Conservation (phyloP, 2,329 filamentous ascomycete species). For the Xylaria sp. region DNA sequence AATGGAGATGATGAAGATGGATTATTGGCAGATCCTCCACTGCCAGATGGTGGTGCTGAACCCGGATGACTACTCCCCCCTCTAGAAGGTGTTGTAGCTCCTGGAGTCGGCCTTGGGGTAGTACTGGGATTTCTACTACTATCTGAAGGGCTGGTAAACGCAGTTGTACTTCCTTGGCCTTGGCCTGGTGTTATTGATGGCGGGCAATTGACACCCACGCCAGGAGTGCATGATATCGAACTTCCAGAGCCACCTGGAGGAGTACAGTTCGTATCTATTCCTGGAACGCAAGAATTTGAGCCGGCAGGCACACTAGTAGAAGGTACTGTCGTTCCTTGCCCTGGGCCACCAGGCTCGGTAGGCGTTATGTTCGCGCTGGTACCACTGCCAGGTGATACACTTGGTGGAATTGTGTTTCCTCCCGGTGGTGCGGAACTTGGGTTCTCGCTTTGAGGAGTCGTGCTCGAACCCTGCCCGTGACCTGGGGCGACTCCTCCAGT, state of each 20-base stretch:
- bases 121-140: constrained; percentile 17
- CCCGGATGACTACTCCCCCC: constrained; percentile 18
- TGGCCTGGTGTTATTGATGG: constrained; percentile 31
- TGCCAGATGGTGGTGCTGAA: constrained; percentile 23
- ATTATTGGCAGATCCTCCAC: constrained; percentile 20
- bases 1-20: constrained; percentile 35
- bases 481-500: constrained; percentile 35
- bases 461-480: constrained; percentile 27
- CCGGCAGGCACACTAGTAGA: constrained; percentile 23
- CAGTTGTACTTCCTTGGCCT: constrained; percentile 30
- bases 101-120: constrained; percentile 24
- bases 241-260: constrained; percentile 21
- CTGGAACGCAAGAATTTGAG: constrained; percentile 32
- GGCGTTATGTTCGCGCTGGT: constrained; percentile 14
- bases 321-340: constrained; percentile 17
- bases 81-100: constrained; percentile 8
- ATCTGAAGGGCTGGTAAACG: constrained; percentile 20
- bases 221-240: constrained; percentile 32
- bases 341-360: constrained; percentile 10
- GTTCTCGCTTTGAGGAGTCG: constrained; percentile 25
- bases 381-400: neutral
- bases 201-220: constrained; percentile 19
- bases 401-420: constrained; percentile 14
- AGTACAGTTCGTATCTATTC: constrained; percentile 31
- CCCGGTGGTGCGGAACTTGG: constrained; percentile 18